Base-by-base conservation (phyloP, 441 rosid species). In the Gossypium gossypioides region DNA sequence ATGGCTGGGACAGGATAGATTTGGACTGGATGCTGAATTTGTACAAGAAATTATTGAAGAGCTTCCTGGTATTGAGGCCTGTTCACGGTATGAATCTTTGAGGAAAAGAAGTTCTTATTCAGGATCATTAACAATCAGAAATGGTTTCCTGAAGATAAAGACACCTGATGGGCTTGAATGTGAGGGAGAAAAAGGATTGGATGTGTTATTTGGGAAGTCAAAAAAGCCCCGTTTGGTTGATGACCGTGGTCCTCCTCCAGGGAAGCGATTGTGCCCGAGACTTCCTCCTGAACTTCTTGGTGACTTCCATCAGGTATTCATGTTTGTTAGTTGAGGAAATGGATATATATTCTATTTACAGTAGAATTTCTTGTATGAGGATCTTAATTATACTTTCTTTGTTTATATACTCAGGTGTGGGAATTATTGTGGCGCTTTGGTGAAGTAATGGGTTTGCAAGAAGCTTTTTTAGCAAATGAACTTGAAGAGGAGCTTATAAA, bases 1-100 rank as follows among this genome's bases (percentile, higher is more conserved):
- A 77, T 93, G 99, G 99, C 83, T 91, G 76, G 88, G 82, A 73
- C 91, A 85, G 78, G 96, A 90, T 81, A 90, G 99, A 81, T 96
- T 88, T 86, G 99, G 99, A 59, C 72, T 96, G 75, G 99, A 96
- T 64, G 75, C 89, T 54, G 97, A 89, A 58, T 91, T 96, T 87
- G 97, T 96, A 75, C 96, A 84, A 75, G 97, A 96, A 85, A 87
- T 88, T 60, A 81, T 93, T 74, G 99, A 91, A 80, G 83, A 76
- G 69, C 88, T 96, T 83, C 96, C 96, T 79, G 92, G 87, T 79
- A 84, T 78, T 10, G 83, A 81, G 64, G 79, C 84, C 63, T 96
- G 99, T 83, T 79, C 83, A 69, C 82, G 72, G 37, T 96, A 93
- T 86, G 90, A 81, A 72, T 75, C 78, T 82, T 71, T 90, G 84